Percentiles rank a stretch among this genome's conserved stretches.
Evolutionary conservation across 2,329 filamentous ascomycete genomes (phyloP).

Genomic region (Penicillium italicum): DNA sequence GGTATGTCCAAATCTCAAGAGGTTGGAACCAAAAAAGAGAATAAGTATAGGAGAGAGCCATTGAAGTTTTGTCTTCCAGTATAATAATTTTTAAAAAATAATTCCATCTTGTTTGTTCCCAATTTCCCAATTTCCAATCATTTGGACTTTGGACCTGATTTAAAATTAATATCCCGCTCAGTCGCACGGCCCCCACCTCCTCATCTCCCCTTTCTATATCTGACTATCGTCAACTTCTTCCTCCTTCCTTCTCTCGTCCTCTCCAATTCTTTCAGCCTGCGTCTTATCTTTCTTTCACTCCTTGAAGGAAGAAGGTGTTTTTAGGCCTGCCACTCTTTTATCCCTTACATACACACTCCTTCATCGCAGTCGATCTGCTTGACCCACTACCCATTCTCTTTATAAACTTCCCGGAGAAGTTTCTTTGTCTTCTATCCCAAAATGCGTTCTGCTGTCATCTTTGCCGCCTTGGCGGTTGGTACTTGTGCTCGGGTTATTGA

Average conservation of each 20-base stretch:
- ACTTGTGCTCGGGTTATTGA: slow-evolving; percentile 33
- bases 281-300: slow-evolving; percentile 31
- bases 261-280: slow-evolving; percentile 18
- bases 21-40: slow-evolving; percentile 17
- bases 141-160: neutral
- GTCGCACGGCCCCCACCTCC: slow-evolving; percentile 16
- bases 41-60: slow-evolving; percentile 15
- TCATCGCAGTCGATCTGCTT: slow-evolving; percentile 37
- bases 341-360: slow-evolving; percentile 15
- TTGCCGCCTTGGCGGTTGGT: slow-evolving; percentile 36
- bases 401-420: slow-evolving; percentile 39
- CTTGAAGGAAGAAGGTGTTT: slow-evolving; percentile 29
- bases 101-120: neutral
- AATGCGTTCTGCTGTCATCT: slow-evolving; percentile 37
- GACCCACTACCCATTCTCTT: slow-evolving; percentile 7
- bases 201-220: slow-evolving; percentile 16
- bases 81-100: neutral
- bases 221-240: slow-evolving; percentile 9
- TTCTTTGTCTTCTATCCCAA: slow-evolving; percentile 29
- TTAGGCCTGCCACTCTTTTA: slow-evolving; percentile 35
- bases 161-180: slow-evolving; percentile 10
- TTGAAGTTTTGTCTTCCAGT: neutral
- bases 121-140: too few relatives aligned
- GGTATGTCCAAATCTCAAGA: slow-evolving; percentile 17
- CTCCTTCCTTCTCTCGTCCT: slow-evolving; percentile 10